Evolutionary conservation across 495 filamentous ascomycete species (phyloP), one percentile per base, ranked within the genome.

Genomic region (Talaromyces adpressus): DNA sequence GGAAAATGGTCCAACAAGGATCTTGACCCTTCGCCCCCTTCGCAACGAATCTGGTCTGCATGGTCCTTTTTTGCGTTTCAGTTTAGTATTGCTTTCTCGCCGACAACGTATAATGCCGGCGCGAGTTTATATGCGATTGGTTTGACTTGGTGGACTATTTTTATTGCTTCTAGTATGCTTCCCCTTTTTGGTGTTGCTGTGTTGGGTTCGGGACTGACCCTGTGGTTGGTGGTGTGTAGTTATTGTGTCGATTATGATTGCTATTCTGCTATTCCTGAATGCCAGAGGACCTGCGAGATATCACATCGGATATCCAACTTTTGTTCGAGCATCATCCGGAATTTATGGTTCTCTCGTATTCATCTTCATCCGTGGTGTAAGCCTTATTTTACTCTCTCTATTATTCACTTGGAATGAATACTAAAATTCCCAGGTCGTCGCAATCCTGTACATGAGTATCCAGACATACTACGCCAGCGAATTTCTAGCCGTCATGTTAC

Each of bases 281-380:
- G 32, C 58, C 6, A 39, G 58, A 47, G 58, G 58, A 5, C 25
- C 58, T 25, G 58, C 58, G 23, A 60, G 62, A 34, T 68, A 66
- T 59, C 67, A 69, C 39, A 30, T 83, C 6, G 81, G 82, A 9
- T 88, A 86, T 71, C 81, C 85, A 6, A 82, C 87, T n/a, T 73
- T 82, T 54, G 76, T 79, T 6, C 78, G 84, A 6, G 78, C 82
- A 20, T 72, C 75, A 85, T 64, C 34, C 12, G 58, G 58, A 1
- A 60, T 60, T n/a, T 60, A 60, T 11, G 58, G 58, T 23, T 60
- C 58, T 14, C 58, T 60, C 16, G 39, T 60, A 6, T 60, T 60
- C 25, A 8, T 60, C 8, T 60, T 60, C 22, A 60, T 60, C 39
- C 58, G 58, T 36, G 58, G 58, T 27, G 58, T 60, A 60, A 60